These are phyloP conservation scores for Apiotrichum gamsii DNA, from an alignment of 1,284 basidiomycete genomes.

Conservation along the genomic window DNA sequence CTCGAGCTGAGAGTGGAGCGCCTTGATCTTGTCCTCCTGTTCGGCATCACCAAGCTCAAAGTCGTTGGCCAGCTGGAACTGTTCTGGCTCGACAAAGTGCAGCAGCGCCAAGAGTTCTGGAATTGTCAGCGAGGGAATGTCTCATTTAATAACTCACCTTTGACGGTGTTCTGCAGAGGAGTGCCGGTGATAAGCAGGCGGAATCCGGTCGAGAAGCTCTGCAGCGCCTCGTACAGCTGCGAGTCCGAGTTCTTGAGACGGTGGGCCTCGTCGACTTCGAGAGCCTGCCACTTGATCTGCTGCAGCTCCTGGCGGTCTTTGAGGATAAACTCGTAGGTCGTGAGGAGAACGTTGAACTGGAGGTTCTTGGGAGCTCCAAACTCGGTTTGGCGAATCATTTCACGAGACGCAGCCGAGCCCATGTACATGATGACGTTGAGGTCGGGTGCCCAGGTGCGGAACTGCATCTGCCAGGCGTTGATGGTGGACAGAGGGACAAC, in stretches of 20 bases:
- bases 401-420: constrained; percentile 78
- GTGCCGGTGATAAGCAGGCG: constrained; percentile 98
- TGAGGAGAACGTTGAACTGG: constrained; percentile 94
- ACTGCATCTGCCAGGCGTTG: constrained; percentile 96
- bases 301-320: constrained; percentile 83
- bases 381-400: constrained; percentile 87
- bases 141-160: too few species aligned
- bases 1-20: constrained; percentile 82
- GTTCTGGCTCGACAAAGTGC: constrained; percentile 98
- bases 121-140: too few species aligned
- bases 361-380: constrained; percentile 74
- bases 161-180: constrained; percentile 97
- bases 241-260: constrained; percentile 97
- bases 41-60: constrained; percentile 90
- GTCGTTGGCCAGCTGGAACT: constrained; percentile 83
- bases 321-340: constrained; percentile 94
- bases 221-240: constrained; percentile 90
- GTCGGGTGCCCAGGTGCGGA: constrained; percentile 91
- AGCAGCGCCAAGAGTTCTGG: constrained; percentile 93
- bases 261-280: constrained; percentile 98
- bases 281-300: constrained; percentile 94
- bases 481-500: constrained; percentile 98
- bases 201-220: constrained; percentile 79
- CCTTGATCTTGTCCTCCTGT: constrained; percentile 90
- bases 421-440: constrained; percentile 97